Percentiles rank a stretch among this genome's conserved stretches.
These are phyloP conservation scores for Gomphus sp. DNA, from an alignment of 1,284 basidiomycete species.

Conservation along the genomic window DNA sequence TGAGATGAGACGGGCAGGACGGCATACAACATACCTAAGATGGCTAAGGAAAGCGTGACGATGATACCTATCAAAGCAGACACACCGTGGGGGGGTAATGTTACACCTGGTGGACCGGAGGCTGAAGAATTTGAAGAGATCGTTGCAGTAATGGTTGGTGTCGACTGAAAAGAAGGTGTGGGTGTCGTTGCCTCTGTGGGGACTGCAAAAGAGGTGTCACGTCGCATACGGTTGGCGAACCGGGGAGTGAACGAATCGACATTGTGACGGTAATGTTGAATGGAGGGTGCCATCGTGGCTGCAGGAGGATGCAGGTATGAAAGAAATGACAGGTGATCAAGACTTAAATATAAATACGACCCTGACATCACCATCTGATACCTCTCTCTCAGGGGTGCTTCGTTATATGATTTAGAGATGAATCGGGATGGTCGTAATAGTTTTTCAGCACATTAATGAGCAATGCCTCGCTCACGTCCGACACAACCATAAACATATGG, in stretches of 20 bases:
- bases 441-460: too few relatives aligned
- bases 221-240: slow-evolving; percentile 15
- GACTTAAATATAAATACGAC: neutral
- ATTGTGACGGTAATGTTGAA: neutral
- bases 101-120: slow-evolving; percentile 10
- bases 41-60: slow-evolving; percentile 22
- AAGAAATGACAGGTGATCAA: neutral
- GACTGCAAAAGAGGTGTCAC: neutral
- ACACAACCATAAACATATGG: too few relatives aligned
- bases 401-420: too few relatives aligned
- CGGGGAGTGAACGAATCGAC: slow-evolving; percentile 15
- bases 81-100: slow-evolving; percentile 9
- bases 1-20: neutral
- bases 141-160: neutral
- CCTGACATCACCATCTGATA: neutral
- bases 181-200: neutral
- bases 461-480: too few relatives aligned
- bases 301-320: neutral
- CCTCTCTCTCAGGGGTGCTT: neutral
- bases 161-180: neutral
- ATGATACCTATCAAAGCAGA: slow-evolving; percentile 22
- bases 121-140: slow-evolving; percentile 8
- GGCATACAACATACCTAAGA: slow-evolving; percentile 20
- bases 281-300: slow-evolving; percentile 4
- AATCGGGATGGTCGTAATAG: neutral